Evolutionary conservation across 2,329 filamentous ascomycete species (phyloP).

Genomic region (Aspergillus brasiliensis): DNA sequence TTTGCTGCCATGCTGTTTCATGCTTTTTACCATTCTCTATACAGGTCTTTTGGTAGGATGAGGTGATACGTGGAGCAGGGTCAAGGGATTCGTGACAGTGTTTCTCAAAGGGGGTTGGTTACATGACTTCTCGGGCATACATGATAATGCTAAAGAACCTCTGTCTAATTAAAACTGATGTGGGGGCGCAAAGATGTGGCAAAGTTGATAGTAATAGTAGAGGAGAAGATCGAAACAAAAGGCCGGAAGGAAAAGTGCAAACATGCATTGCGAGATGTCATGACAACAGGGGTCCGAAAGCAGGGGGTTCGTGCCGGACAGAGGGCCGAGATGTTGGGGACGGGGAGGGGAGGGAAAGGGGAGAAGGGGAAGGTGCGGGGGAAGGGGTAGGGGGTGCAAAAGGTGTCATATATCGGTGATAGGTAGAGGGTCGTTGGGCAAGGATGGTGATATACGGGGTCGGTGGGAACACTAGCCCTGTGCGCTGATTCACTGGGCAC

Average conservation of each 20-base stretch:
- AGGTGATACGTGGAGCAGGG: slow-evolving; percentile 16
- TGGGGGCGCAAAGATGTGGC: slow-evolving; percentile 18
- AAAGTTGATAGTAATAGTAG: slow-evolving; percentile 17
- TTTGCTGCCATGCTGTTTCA: neutral
- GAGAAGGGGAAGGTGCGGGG: neutral
- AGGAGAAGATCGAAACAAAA: slow-evolving; percentile 14
- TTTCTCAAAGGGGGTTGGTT: slow-evolving; percentile 32
- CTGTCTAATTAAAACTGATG: slow-evolving; percentile 42
- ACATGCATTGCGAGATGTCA: slow-evolving; percentile 22
- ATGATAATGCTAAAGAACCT: slow-evolving; percentile 40
- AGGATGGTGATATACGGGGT: neutral
- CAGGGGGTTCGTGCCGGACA: slow-evolving; percentile 6
- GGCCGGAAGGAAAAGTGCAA: slow-evolving; percentile 15
- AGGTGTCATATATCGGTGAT: slow-evolving; percentile 3
- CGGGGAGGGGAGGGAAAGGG: slow-evolving; percentile 3
- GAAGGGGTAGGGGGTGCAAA: slow-evolving; percentile 8
- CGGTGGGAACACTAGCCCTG: neutral
- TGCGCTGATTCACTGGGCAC: neutral
- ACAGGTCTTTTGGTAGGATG: slow-evolving; percentile 28
- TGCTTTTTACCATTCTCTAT: slow-evolving; percentile 19
- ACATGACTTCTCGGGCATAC: slow-evolving; percentile 48
- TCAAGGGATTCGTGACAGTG: slow-evolving; percentile 35
- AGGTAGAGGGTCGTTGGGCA: neutral
- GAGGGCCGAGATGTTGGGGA: slow-evolving; percentile 7
- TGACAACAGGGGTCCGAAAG: slow-evolving; percentile 24